Conservation (phyloP, 805 yeast species). For the Candida tibetensis region DNA sequence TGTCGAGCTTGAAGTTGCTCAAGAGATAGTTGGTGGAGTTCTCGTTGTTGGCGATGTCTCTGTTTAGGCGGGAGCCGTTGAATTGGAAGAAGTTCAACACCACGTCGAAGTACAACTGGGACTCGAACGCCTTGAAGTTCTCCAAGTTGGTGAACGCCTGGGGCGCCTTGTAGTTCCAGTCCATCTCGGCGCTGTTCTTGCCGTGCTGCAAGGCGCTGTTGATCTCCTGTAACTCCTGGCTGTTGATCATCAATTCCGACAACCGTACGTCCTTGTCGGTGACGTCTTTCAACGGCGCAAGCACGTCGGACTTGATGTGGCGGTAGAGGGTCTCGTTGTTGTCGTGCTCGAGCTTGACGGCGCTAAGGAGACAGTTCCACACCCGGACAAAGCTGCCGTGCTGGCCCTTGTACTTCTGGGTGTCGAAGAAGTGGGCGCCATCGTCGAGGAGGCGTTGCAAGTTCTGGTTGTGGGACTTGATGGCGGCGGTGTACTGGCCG, state of each 20-base stretch:
- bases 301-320: slow-evolving; percentile 51
- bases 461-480: slow-evolving; percentile 17
- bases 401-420: slow-evolving; percentile 19
- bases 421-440: slow-evolving; percentile 20
- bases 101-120: slow-evolving; percentile 57
- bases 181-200: slow-evolving; percentile 40
- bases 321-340: slow-evolving; percentile 48
- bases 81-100: slow-evolving; percentile 57
- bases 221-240: slow-evolving; percentile 42
- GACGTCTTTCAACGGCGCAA: slow-evolving; percentile 52
- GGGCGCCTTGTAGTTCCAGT: slow-evolving; percentile 81
- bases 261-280: slow-evolving; percentile 53
- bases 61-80: slow-evolving; percentile 22
- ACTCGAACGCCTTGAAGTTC: slow-evolving; percentile 60
- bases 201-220: slow-evolving; percentile 19
- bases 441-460: slow-evolving; percentile 18
- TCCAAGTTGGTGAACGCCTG: slow-evolving; percentile 73
- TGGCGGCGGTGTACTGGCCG: slow-evolving; percentile 18
- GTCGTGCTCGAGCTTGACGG: slow-evolving; percentile 48
- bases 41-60: slow-evolving; percentile 47
- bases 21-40: slow-evolving; percentile 62
- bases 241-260: slow-evolving; percentile 53
- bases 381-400: slow-evolving; percentile 40
- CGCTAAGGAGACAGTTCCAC: slow-evolving; percentile 48
- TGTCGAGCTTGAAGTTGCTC: slow-evolving; percentile 37